Evolutionary conservation across 345 rosid genomes (phyloP).

Genomic region (Laguncularia racemosa): DNA sequence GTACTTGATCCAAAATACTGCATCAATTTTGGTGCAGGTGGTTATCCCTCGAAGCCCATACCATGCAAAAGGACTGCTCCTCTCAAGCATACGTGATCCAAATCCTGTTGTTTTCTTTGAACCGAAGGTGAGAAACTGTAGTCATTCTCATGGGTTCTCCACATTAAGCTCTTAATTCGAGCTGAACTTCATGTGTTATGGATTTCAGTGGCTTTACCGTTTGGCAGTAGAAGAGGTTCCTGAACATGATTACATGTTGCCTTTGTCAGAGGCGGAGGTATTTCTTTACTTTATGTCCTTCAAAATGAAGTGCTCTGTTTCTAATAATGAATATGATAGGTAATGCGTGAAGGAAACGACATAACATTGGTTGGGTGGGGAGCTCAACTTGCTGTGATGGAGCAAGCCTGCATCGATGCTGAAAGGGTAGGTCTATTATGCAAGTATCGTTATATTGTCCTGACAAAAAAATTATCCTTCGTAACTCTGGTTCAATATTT

Average conservation of each 20-base stretch:
- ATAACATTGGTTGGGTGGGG: slow-evolving; percentile 96
- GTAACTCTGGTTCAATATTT: too few species aligned
- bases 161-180: background rate
- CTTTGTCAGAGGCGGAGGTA: slow-evolving; percentile 89
- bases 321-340: slow-evolving; percentile 28
- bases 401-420: slow-evolving; percentile 74
- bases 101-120: slow-evolving; percentile 87
- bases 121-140: slow-evolving; percentile 53
- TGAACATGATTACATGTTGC: slow-evolving; percentile 82
- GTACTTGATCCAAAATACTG: too few species aligned
- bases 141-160: background rate
- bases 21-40: slow-evolving; percentile 28
- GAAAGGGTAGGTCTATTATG: slow-evolving; percentile 37
- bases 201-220: slow-evolving; percentile 77
- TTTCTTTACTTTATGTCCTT: background rate
- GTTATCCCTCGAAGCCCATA: slow-evolving; percentile 84
- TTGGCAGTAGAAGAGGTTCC: slow-evolving; percentile 88
- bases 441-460: background rate
- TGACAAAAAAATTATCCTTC: too few species aligned
- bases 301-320: slow-evolving; percentile 5
- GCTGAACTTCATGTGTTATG: slow-evolving; percentile 3
- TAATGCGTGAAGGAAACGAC: slow-evolving; percentile 76
- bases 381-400: slow-evolving; percentile 83
- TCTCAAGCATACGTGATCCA: slow-evolving; percentile 74
- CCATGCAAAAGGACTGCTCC: slow-evolving; percentile 80